Base-by-base conservation (phyloP, 257 asterid genomes). In the Penstemon barbatus region DNA sequence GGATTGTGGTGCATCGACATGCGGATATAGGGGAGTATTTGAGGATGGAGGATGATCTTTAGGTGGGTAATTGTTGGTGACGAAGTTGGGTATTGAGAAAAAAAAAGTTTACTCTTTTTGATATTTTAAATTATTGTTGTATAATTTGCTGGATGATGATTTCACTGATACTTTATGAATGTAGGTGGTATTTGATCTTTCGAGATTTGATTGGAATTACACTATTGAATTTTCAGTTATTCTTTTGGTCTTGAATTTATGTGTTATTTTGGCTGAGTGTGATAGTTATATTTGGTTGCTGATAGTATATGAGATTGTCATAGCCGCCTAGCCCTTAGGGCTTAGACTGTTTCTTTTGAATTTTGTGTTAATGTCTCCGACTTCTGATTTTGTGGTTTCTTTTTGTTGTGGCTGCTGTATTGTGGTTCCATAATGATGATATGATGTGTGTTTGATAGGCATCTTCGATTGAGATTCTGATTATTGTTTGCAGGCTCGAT, bases 1-100 rank as follows among this genome's bases (percentile, higher is more conserved):
- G 95, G 46, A 88, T 77, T 43, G 95, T 90, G 3, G 97, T 92
- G 38, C 89, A 88, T 74, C 81, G 91, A 15, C 96, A 90, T 48
- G 80, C 95, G 0, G 98, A 92, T 76, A 82, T 86, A 50, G 98
- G 96, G 56, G 98, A 90, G 83, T 92, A 88, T 76, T 77, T 92
- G 89, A 84, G 97, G 78, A 85, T 77, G 87, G 97, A 90, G 70
- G 98, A 90, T 80, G 97, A 92, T 0, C 95, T 92, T 57, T 87
- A 82, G 80, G 4, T 51, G 18, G 8, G 19, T 15, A 15, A 15
- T 15, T 15, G 18, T 15, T 15, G 18, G 18, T 25, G 70, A 1
- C 46, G 54, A 53, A 37, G 13, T 56, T 71, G 7, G 10, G 49
- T 10, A 9, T n/a, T 62, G 44, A 37, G n/a, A 2, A 1, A 18